Evolutionary conservation across 2,329 filamentous ascomycete species (phyloP), one percentile per base, ranked within the genome.

Genomic region (Bipolaris gigantea): DNA sequence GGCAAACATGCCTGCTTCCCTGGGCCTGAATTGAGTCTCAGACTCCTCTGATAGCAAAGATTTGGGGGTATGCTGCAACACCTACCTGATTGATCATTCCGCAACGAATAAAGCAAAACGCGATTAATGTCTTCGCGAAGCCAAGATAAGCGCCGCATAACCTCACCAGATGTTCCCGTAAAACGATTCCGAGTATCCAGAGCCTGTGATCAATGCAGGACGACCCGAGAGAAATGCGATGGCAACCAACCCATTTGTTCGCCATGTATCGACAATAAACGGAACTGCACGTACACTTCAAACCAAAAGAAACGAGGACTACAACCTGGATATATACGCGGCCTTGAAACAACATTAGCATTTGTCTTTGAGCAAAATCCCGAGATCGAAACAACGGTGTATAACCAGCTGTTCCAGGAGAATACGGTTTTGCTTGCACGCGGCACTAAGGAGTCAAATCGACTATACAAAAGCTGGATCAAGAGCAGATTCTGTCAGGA

Each of bases 231-330:
- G 71, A 89, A 88, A 67, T 91, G 88, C 72, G 88, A 90, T 64
- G 88, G 88, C 16, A 79, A 79, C 8, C 83, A 85, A 59, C 87
- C 87, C 5, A 76, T 78, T 15, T 90, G 88, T 69, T 83, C 83
- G 47, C 86, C 86, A 3, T 90, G 88, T 73, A 78, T 80, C 5
- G 77, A 82, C 2, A 82, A 86, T 58, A 83, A 82, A 50, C 80
- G 88, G 36, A 68, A 79, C 21, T 92, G 89, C 70, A 86, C 86
- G 16, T 92, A 91, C 71, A 84, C 87, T 56, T 82, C 86, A 50
- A 85, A 85, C 49, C 85, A 87, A 7, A 90, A 89, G 73, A 91
- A 91, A 70, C 81, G 89, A 57, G 89, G 89, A 3, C 83, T 92
- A 10, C 88, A 88, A 62, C 89, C 89, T n/a, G 61, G 59, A 30